Evolutionary conservation across 768 basidiomycete species (phyloP).

Genomic region (Neoboletus magnificus): DNA sequence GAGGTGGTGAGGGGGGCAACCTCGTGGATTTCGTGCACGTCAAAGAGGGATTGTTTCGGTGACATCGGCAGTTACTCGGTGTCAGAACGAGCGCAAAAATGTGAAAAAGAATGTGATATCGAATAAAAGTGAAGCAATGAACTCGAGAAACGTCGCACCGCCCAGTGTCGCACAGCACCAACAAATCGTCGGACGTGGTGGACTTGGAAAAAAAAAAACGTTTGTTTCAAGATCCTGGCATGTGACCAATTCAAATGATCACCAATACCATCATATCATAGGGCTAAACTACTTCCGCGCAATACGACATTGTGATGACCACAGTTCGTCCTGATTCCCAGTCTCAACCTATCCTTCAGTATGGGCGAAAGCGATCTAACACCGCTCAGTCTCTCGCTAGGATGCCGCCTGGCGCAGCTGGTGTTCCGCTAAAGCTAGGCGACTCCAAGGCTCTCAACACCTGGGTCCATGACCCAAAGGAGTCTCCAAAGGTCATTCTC

Average conservation of each 20-base stretch:
- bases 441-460: slow-evolving; percentile 60
- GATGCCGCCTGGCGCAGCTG: slow-evolving; percentile 31
- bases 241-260: no score
- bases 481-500: slow-evolving; percentile 56
- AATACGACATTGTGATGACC: slow-evolving; percentile 41
- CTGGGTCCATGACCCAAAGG: slow-evolving; percentile 74
- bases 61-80: slow-evolving; percentile 9
- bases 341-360: slow-evolving; percentile 38
- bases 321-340: slow-evolving; percentile 65
- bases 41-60: slow-evolving; percentile 2
- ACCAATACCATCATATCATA: no score
- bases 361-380: slow-evolving; percentile 66
- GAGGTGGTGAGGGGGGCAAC: slow-evolving; percentile 9
- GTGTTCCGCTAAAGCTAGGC: slow-evolving; percentile 52
- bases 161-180: slow-evolving; percentile 11
- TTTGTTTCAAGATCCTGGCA: no score
- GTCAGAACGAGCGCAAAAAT: neutral
- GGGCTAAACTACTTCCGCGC: neutral
- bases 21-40: slow-evolving; percentile 18
- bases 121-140: slow-evolving; percentile 18
- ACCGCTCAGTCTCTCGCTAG: slow-evolving; percentile 67
- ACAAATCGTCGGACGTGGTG: neutral
- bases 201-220: neutral
- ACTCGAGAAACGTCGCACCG: neutral
- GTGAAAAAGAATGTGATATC: slow-evolving; percentile 20